A percentile compares a stretch with the other conserved stretches of the same genome.
These are phyloP conservation scores for Tubosaeta brunneosetosa DNA, from an alignment of 768 basidiomycete species.

Conservation along the genomic window DNA sequence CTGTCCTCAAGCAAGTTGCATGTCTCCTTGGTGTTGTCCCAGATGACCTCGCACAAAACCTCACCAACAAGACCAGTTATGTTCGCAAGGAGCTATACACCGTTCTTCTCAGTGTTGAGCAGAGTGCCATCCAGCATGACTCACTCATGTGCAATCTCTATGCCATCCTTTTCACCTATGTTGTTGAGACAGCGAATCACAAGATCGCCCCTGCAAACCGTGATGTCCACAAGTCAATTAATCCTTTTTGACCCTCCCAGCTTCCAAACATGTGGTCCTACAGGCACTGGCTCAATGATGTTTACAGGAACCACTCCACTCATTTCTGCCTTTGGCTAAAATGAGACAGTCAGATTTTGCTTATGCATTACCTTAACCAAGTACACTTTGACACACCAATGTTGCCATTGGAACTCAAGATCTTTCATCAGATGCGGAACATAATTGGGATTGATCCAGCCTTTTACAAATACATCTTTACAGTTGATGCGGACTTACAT, in stretches of 20 bases:
- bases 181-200: constrained; percentile 86
- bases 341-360: constrained; percentile 81
- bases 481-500: constrained; percentile 88
- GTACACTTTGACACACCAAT: constrained; percentile 94
- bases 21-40: constrained; percentile 68
- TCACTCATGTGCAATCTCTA: constrained; percentile 78
- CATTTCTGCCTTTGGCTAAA: constrained; percentile 71
- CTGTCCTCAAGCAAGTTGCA: constrained; percentile 63
- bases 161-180: constrained; percentile 84
- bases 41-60: constrained; percentile 74
- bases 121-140: constrained; percentile 70
- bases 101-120: constrained; percentile 69
- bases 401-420: constrained; percentile 88
- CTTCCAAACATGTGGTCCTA: constrained; percentile 68
- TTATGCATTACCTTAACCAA: constrained; percentile 88
- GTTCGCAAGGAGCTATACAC: constrained; percentile 85
- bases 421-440: constrained; percentile 97
- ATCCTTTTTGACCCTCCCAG: constrained; percentile 77
- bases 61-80: constrained; percentile 87
- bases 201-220: constrained; percentile 56
- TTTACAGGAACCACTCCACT: constrained; percentile 61
- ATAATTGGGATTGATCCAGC: constrained; percentile 96
- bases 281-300: constrained; percentile 59
- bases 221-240: constrained; percentile 58
- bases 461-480: constrained; percentile 97